Percentiles rank a stretch among this genome's conserved stretches.
phyloP scores from a whole-genome alignment of 163 green algal genomes.

The Coccomyxa subellipsoidea region DNA sequence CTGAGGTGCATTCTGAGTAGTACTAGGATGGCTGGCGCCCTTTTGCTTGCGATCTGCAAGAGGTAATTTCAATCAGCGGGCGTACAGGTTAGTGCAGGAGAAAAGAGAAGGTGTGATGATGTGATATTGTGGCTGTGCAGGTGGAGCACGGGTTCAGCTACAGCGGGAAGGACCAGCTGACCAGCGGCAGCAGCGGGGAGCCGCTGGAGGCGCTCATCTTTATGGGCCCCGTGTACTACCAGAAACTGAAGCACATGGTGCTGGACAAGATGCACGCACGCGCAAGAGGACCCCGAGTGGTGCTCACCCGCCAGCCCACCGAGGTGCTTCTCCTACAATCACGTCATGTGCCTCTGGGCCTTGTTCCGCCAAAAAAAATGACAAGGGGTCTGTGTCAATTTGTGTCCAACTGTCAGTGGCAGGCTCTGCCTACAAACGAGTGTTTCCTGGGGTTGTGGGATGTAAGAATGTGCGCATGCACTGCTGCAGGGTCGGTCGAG shows the following conservation, averaged over 20 bases:
- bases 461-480: not conserved
- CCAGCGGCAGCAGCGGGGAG: constrained; percentile 77
- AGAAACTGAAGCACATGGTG: constrained; percentile 99
- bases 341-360: too few relatives aligned
- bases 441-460: not conserved
- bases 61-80: too few relatives aligned
- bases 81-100: too few relatives aligned
- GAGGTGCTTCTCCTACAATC: too few relatives aligned
- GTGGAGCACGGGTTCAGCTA: constrained; percentile 91
- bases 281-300: constrained; percentile 81
- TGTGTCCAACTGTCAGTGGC: too few relatives aligned
- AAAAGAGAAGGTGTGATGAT: too few relatives aligned
- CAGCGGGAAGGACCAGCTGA: constrained; percentile 95
- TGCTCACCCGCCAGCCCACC: constrained; percentile 95
- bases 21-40: too few relatives aligned
- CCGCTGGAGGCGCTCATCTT: constrained; percentile 91
- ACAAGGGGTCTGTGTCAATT: too few relatives aligned
- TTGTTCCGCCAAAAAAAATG: too few relatives aligned
- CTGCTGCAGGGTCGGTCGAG: constrained; percentile 63
- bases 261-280: constrained; percentile 98
- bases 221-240: constrained; percentile 99
- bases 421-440: too few relatives aligned
- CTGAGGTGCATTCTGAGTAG: too few relatives aligned
- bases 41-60: too few relatives aligned
- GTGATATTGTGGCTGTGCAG: constrained; percentile 49